Percentiles rank a stretch among this genome's conserved stretches.
Evolutionary conservation across 148 eudicot species (phyloP).

Genomic region (Pharnaceum exiguum): DNA sequence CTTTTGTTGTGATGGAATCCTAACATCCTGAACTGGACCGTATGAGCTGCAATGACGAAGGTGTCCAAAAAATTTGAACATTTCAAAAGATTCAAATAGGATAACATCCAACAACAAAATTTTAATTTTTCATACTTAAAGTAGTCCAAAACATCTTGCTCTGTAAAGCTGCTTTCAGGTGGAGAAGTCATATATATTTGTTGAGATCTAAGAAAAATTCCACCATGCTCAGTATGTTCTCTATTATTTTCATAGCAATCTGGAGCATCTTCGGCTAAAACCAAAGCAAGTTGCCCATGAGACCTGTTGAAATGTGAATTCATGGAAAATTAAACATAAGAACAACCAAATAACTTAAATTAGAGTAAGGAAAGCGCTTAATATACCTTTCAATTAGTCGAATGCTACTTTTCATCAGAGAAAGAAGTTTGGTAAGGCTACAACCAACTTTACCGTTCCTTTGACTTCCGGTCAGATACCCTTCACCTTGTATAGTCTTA

Average conservation of each 20-base stretch:
- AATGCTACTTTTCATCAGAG: conserved; percentile 42
- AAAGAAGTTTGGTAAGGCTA: conserved; percentile 61
- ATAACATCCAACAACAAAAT: no score
- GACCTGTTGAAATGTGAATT: conserved; percentile 27
- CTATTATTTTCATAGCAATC: conserved; percentile 31
- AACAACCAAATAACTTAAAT: background rate
- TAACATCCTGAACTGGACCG: conserved; percentile 65
- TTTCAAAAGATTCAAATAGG: no score
- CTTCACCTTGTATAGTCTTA: conserved; percentile 51
- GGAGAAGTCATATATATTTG: conserved; percentile 66
- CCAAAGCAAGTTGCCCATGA: conserved; percentile 58
- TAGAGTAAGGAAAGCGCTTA: background rate
- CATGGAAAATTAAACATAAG: background rate
- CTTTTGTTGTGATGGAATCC: conserved; percentile 74
- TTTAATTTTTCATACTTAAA: conserved; percentile 30
- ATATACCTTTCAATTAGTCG: conserved; percentile 46
- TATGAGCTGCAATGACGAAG: conserved; percentile 31
- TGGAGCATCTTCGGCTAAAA: conserved; percentile 45
- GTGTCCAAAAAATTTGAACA: no score
- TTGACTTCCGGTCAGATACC: conserved; percentile 60
- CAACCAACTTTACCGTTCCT: conserved; percentile 58
- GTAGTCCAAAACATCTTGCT: conserved; percentile 53
- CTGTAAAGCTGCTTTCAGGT: conserved; percentile 50
- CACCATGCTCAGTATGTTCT: conserved; percentile 28
- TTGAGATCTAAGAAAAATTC: conserved; percentile 28